Conservation (phyloP, 805 yeast species). For the Ogataea naganishii region DNA sequence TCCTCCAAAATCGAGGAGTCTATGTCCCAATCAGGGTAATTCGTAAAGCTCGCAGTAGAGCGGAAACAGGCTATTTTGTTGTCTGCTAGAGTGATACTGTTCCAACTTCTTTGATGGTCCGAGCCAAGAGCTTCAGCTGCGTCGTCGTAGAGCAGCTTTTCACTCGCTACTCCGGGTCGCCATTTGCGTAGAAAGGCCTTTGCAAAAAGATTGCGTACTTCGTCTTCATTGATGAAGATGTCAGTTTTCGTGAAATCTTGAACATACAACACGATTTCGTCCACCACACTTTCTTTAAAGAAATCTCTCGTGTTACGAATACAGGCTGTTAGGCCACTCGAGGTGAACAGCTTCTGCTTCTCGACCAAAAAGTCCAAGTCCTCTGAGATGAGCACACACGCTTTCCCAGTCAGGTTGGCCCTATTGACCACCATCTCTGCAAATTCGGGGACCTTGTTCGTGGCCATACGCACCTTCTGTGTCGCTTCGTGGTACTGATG, state of each 20-base stretch:
- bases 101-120: not conserved
- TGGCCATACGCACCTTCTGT: constrained; percentile 52
- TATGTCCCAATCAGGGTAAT: constrained; percentile 37
- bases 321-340: constrained; percentile 59
- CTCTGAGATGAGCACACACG: constrained; percentile 52
- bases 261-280: constrained; percentile 62
- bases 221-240: constrained; percentile 37
- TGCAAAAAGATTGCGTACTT: constrained; percentile 43
- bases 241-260: constrained; percentile 47
- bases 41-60: constrained; percentile 20
- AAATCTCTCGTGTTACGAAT: constrained; percentile 61
- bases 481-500: constrained; percentile 71
- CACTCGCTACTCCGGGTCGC: constrained; percentile 39
- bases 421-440: constrained; percentile 65
- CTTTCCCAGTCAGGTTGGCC: constrained; percentile 59
- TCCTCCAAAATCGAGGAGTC: constrained; percentile 31
- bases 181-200: constrained; percentile 54
- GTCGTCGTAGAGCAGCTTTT: constrained; percentile 2
- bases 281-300: constrained; percentile 75
- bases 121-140: constrained; percentile 1
- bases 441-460: constrained; percentile 54
- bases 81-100: not conserved
- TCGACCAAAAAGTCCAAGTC: constrained; percentile 40
- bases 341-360: constrained; percentile 45
- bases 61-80: constrained; percentile 5